A percentile compares a stretch with the other conserved stretches of the same genome.
Evolutionary conservation across 106 monocot genomes (phyloP).

Genomic region (Triglochin maritima): DNA sequence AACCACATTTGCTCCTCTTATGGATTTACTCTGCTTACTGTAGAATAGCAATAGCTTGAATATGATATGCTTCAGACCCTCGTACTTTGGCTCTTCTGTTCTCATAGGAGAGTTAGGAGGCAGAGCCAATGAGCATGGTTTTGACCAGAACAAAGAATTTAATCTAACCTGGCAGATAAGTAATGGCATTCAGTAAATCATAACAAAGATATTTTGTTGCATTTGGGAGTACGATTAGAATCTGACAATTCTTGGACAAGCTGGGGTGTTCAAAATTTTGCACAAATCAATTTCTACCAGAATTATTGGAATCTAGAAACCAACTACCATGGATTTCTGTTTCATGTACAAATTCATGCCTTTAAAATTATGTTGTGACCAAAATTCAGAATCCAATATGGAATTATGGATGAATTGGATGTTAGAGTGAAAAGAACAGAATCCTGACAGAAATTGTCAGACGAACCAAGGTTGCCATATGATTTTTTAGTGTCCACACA

Average conservation of each 20-base stretch:
- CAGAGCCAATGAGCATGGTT: constrained; percentile 68
- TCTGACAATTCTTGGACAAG: neutral
- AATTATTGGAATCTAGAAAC: neutral
- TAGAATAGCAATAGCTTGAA: constrained; percentile 78
- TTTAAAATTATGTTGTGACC: neutral
- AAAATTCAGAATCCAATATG: too few species aligned
- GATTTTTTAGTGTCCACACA: too few species aligned
- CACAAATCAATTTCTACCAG: too few species aligned
- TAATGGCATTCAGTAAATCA: too few species aligned
- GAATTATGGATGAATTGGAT: too few species aligned
- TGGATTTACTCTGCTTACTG: constrained; percentile 81
- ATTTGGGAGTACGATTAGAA: too few species aligned
- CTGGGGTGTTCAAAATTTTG: too few species aligned
- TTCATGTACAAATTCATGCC: neutral
- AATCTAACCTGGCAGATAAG: constrained; percentile 38
- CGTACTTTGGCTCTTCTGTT: constrained; percentile 73
- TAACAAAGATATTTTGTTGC: too few species aligned
- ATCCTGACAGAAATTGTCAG: too few species aligned
- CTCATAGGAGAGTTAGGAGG: constrained; percentile 60
- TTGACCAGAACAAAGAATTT: constrained; percentile 79
- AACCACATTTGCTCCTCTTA: constrained; percentile 88
- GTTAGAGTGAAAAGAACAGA: too few species aligned
- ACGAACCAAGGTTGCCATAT: too few species aligned
- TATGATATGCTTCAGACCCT: constrained; percentile 48
- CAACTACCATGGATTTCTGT: neutral